Evolutionary conservation across 768 basidiomycete species (phyloP), one percentile per base, ranked within the genome.

Genomic region (Kwoniella europaea): DNA sequence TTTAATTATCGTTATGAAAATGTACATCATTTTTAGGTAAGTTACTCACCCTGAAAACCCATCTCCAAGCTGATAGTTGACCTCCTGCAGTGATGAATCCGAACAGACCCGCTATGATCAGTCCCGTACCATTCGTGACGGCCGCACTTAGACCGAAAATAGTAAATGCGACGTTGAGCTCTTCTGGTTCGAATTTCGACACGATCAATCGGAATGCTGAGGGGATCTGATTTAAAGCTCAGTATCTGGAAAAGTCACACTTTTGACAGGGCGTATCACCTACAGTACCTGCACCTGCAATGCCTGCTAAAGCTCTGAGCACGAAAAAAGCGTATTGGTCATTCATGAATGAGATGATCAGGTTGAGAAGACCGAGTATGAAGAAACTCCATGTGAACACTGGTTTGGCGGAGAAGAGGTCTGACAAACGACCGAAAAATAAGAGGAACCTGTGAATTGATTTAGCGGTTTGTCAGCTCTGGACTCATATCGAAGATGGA

Each of bases 351-450:
- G 67, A 67, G 56, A 74, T 67, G 56, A 73, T 71, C 22, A 81
- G 61, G 44, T 62, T 73, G 44, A 68, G 10, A 2, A 78, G 27
- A 18, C 74, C 82, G 1, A 79, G 54, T 4, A n/a, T n/a, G 41
- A 72, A 18, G 72, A 82, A 81, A 29, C 79, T 80, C 29, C 65
- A 71, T 12, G 71, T 56, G 73, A 82, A 82, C 56, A 76, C 72
- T 5, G 68, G 60, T 56, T 71, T 71, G 53, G 81, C 68, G 3
- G 79, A 77, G 69, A 74, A 82, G 15, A 80, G 73, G 56, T 82
- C 80, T 16, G 79, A 71, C 1, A 82, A 69, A 20, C 80, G 65
- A 1, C 80, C 80, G 64, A 68, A 78, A 69, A 80, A 75, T 2
- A 82, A 73, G 7, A 82, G 68, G 68, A 79, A 75, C 2, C 59